phyloP scores from a whole-genome alignment of 768 basidiomycete genomes.

The Boletus barrowsii region DNA sequence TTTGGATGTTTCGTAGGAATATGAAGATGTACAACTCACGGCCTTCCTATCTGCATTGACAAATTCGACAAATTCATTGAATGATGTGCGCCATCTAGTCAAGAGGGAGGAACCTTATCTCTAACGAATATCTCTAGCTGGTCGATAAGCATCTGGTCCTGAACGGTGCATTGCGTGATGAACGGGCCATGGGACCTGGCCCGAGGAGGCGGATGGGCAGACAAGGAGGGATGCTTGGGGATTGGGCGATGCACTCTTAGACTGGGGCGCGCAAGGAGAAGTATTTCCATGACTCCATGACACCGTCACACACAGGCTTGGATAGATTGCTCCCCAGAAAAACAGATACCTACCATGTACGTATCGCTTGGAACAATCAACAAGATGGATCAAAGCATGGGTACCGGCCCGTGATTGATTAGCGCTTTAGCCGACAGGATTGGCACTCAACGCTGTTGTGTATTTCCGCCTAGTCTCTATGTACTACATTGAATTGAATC shows the following conservation, averaged over 20 bases:
- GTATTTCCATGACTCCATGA: not conserved
- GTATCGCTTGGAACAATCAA: not conserved
- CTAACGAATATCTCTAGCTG: slow-evolving; percentile 40
- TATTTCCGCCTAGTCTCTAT: not conserved
- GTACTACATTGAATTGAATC: not conserved
- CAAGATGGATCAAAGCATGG: not conserved
- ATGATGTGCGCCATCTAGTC: slow-evolving; percentile 64
- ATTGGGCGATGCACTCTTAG: slow-evolving; percentile 55
- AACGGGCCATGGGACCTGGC: slow-evolving; percentile 41
- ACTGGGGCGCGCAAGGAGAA: not conserved
- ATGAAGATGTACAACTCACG: slow-evolving; percentile 92
- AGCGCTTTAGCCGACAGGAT: no score
- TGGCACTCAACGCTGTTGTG: no score
- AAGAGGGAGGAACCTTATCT: not conserved
- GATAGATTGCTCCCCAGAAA: not conserved
- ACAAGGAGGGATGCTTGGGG: slow-evolving; percentile 42
- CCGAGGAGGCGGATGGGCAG: slow-evolving; percentile 52
- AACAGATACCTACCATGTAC: not conserved
- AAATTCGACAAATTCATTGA: slow-evolving; percentile 81
- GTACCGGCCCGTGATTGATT: no score
- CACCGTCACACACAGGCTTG: not conserved
- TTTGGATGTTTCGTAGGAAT: slow-evolving; percentile 58
- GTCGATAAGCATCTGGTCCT: slow-evolving; percentile 76
- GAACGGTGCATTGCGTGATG: slow-evolving; percentile 53
- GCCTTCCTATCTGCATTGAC: slow-evolving; percentile 85